These are phyloP conservation scores for Tulasnella calospora DNA, from an alignment of 768 basidiomycete species.

Conservation along the genomic window DNA sequence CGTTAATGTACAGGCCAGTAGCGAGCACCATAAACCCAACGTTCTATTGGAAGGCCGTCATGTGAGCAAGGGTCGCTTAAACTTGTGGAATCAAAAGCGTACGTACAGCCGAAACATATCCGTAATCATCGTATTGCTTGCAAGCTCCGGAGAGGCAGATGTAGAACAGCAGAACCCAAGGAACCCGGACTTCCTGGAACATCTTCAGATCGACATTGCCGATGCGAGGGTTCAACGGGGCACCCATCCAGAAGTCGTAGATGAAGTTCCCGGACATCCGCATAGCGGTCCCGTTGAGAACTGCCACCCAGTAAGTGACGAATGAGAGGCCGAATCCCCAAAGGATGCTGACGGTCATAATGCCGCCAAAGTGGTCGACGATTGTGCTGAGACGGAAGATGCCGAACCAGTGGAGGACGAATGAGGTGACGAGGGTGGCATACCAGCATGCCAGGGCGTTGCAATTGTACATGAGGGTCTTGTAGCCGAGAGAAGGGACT, in stretches of 20 bases:
- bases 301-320: slow-evolving; percentile 72
- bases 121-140: slow-evolving; percentile 90
- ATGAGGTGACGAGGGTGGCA: slow-evolving; percentile 69
- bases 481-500: slow-evolving; percentile 89
- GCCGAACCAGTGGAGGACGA: slow-evolving; percentile 66
- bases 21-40: slow-evolving; percentile 96
- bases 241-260: slow-evolving; percentile 98
- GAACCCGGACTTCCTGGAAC: slow-evolving; percentile 96
- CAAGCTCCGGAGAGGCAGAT: slow-evolving; percentile 86
- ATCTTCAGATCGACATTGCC: slow-evolving; percentile 93
- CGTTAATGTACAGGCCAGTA: slow-evolving; percentile 90
- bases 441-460: slow-evolving; percentile 87
- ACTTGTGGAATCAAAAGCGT: not conserved
- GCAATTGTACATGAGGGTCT: slow-evolving; percentile 92
- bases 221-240: slow-evolving; percentile 86
- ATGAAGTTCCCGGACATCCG: slow-evolving; percentile 93
- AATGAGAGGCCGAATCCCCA: slow-evolving; percentile 79
- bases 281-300: slow-evolving; percentile 71
- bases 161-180: slow-evolving; percentile 95
- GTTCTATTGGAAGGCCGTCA: slow-evolving; percentile 50
- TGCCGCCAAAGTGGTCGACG: slow-evolving; percentile 91
- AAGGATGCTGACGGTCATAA: slow-evolving; percentile 95
- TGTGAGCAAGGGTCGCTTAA: not conserved
- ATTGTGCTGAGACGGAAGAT: slow-evolving; percentile 90
- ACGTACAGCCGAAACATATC: slow-evolving; percentile 75